A percentile compares a stretch with the other conserved stretches of the same genome.
These are phyloP conservation scores for Adansonia rubrostipa DNA, from an alignment of 441 rosid species.

Conservation along the genomic window DNA sequence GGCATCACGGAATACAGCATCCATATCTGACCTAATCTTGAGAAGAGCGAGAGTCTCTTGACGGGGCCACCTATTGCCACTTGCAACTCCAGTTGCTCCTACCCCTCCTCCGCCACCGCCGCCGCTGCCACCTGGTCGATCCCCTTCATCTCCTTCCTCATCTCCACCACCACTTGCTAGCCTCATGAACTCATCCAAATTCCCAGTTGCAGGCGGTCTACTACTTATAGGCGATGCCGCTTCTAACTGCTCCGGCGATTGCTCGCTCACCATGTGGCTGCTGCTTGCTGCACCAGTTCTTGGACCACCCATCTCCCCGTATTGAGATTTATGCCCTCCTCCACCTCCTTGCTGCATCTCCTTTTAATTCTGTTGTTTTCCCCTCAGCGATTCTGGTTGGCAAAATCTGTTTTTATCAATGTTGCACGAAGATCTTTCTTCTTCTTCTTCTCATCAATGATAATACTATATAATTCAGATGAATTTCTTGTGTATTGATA, in stretches of 20 bases:
- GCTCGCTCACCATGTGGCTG: constrained; percentile 24
- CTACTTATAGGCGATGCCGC: constrained; percentile 88
- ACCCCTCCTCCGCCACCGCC: constrained; percentile 32
- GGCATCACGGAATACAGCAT: constrained; percentile 73
- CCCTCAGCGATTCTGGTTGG: not conserved
- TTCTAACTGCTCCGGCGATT: constrained; percentile 44
- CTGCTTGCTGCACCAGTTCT: constrained; percentile 21
- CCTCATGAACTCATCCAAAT: constrained; percentile 62
- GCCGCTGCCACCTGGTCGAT: constrained; percentile 36
- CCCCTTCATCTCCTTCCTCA: constrained; percentile 43
- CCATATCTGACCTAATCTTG: constrained; percentile 86
- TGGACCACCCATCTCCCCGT: constrained; percentile 31
- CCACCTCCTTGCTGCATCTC: constrained; percentile 64
- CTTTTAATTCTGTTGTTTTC: not conserved
- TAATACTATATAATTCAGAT: not conserved
- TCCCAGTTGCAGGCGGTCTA: constrained; percentile 64
- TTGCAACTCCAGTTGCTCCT: constrained; percentile 38
- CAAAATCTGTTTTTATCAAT: not conserved
- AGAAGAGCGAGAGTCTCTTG: constrained; percentile 83
- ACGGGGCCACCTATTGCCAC: constrained; percentile 82
- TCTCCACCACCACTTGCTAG: constrained; percentile 40
- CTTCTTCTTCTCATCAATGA: constrained; percentile 19
- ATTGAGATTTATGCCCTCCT: constrained; percentile 36
- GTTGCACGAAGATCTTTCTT: constrained; percentile 15
- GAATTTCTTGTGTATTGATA: not conserved